A percentile compares a stretch with the other conserved stretches of the same genome.
These are phyloP conservation scores for Cyanidiococcus yangmingshanensis DNA, from an alignment of 23 red algal genomes.

Conservation along the genomic window DNA sequence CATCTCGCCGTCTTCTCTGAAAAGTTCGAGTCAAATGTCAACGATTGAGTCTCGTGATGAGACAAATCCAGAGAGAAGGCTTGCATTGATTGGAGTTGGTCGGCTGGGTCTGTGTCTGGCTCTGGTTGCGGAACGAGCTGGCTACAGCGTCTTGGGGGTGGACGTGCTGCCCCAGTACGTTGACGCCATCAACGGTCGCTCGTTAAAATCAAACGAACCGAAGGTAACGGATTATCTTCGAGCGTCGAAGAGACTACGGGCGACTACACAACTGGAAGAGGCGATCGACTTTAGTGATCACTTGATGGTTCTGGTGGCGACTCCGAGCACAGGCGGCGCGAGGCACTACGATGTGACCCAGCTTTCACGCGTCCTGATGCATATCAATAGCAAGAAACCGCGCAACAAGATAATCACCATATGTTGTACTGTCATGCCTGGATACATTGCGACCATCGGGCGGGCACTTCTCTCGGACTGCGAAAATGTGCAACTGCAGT, in stretches of 20 bases:
- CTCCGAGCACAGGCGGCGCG: slow-evolving; percentile 25
- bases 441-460: slow-evolving; percentile 34
- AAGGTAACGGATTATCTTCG: slow-evolving; percentile 22
- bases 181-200: slow-evolving; percentile 13
- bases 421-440: slow-evolving; percentile 31
- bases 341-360: slow-evolving; percentile 35
- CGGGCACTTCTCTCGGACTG: slow-evolving; percentile 20
- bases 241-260: not conserved
- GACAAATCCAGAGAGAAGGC: not conserved
- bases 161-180: slow-evolving; percentile 37
- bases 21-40: no score
- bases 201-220: slow-evolving; percentile 19
- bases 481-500: slow-evolving; percentile 8
- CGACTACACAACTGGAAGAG: slow-evolving; percentile 26
- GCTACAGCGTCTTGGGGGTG: slow-evolving; percentile 26
- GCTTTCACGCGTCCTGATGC: slow-evolving; percentile 28
- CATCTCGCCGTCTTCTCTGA: no score
- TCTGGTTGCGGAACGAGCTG: slow-evolving; percentile 28
- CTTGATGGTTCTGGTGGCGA: slow-evolving; percentile 26
- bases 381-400: slow-evolving; percentile 11
- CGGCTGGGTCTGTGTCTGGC: slow-evolving; percentile 32
- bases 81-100: slow-evolving; percentile 21
- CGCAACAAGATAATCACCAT: slow-evolving; percentile 25
- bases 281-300: slow-evolving; percentile 25
- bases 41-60: no score